Evolutionary conservation across 345 rosid species (phyloP), one percentile per base, ranked within the genome.

Genomic region (Eucalyptus leucophloia): DNA sequence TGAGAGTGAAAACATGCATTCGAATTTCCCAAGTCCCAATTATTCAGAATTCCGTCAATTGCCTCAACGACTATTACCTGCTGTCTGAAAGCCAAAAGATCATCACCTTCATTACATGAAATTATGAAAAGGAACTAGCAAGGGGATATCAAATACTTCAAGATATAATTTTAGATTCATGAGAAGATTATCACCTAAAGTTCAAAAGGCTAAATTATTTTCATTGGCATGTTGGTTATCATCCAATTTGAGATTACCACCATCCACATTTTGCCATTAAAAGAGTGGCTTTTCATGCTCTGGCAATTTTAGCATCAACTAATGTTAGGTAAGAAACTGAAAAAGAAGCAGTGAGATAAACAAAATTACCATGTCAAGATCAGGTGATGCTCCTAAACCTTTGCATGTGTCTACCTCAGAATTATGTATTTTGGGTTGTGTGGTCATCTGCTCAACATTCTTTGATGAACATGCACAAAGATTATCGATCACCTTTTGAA

Each of bases 401-500:
- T 50, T 32, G 54, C 21, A 86, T 44, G 28, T 51, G 62, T 34
- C 44, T 40, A 12, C 87, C 44, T 86, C 44, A 56, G 82, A 67
- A 60, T n/a, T 69, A 13, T 45, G 65, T 69, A 88, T 89, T 87
- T 94, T 94, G 80, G 87, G 92, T 86, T 88, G 65, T 50, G 91
- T 23, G 80, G 90, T 88, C 44, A 49, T 69, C 40, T 89, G 93
- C 94, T 83, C 89, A 62, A 89, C 94, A 60, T 86, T 47, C 87
- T 86, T 86, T 17, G 87, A 32, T 89, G 97, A 86, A 86, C 87
- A 95, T 85, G 91, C 91, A 88, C 91, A 89, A 88, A 98, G 96
- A 92, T 97, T 95, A 49, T 91, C 90, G 45, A 96, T 90, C 88
- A 92, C 96, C 89, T 89, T 93, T 88, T 95, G 93, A 89, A 98